Evolutionary conservation across 371 early-diverging fungal genomes (phyloP), one percentile per base, ranked within the genome.

Genomic region (Racocetra persica): DNA sequence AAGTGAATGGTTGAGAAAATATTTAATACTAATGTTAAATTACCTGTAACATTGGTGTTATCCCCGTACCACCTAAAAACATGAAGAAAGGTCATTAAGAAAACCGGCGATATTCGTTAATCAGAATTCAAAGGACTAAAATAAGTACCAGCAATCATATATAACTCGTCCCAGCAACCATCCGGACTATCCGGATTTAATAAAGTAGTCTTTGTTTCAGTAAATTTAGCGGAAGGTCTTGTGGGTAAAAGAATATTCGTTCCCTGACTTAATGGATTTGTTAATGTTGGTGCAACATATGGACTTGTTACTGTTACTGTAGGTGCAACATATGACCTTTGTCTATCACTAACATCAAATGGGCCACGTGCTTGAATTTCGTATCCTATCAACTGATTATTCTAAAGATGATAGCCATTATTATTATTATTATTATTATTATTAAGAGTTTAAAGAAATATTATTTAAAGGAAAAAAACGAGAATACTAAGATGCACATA

Each of bases 1-100:
- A 32, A 38, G 38, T 7, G 8, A 38, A 1, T 38, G 8, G 7
- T 38, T 45, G 45, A 45, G 45, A 45, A 10, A 45, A 45, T 45
- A 45, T 32, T 32, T 45, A 10, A 45, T 45, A 45, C 10, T 45
- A 45, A 45, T 32, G 4, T 32, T 4, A 4, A 45, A 45, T 45
- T 45, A 45, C 45, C 45, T 93, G 93, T 66, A 88, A 82, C 93
- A 93, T 93, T 36, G 93, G 93, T 5, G 93, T 93, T 81, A 93
- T 88, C 0, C 93, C 92, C 14, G 91, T 85, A 54, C 90, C 91
- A 38, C 93, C 93, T 45, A 10, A 45, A 10, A 45, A 45, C 45
- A 45, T 10, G 10, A 32, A 32, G 10, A 45, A 8, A 45, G 45
- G 8, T 8, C 10, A 45, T 45, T 45, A 45, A 41, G 45, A 45